Evolutionary conservation across 1,139 yeast genomes (phyloP), one percentile per base, ranked within the genome.

Genomic region (Meyerozyma sp.): DNA sequence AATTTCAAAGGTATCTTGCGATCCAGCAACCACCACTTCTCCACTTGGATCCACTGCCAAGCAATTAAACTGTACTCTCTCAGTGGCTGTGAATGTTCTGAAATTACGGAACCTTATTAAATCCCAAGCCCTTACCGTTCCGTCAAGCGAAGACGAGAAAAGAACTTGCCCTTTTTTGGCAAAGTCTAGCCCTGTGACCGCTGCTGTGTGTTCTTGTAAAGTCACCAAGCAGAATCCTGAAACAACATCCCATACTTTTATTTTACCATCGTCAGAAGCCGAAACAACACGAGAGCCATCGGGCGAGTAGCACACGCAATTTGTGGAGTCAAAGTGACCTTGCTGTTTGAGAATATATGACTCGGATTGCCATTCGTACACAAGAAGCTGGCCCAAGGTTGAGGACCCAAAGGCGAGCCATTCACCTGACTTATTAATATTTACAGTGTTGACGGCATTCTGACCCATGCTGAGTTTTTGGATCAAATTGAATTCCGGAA

Each of bases 351-450:
- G 72, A 39, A 93, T 85, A 60, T 93, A 93, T 0, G 97, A 88
- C 63, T 93, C 98, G 3, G 96, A 87, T 68, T 93, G 97, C 99
- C 99, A 93, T 72, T 93, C 99, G 72, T 95, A 93, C 0, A 93
- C 98, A 47, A 93, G 68, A 44, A 93, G 68, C 64, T 93, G 99
- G n/a, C 98, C 98, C 32, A 88, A 67, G 55, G 82, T 84, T 16
- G 91, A 70, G 0, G 97, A 90, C 5, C 98, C 98, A 64, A 93
- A 88, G 0, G 97, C 96, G 40, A 94, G 70, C 99, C 99, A 93
- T 63, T 93, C 98, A 20, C 98, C 99, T 5, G 93, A 73, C 8
- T 73, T 66, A 62, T 93, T 93, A 42, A 93, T 77, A 18, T 81
- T 68, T 3, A 93, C 94, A 9, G 91, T 82, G 57, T 87, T 90